Base-by-base conservation (phyloP, 345 rosid genomes). In the Cardiospermum halicacabum region DNA sequence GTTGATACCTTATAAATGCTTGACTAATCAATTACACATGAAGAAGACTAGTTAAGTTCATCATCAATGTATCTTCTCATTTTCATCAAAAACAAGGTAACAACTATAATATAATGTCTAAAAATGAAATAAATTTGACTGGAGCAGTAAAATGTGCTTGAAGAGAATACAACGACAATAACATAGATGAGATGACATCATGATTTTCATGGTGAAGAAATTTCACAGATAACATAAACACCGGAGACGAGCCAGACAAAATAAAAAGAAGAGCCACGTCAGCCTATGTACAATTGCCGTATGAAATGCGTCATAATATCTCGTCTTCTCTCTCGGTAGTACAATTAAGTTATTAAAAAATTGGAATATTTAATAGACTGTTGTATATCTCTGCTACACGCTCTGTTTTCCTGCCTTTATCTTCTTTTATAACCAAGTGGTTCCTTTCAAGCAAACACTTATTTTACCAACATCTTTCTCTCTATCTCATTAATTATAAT, bases 391-490 rank as follows among this genome's bases (percentile, higher is more conserved):
- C 25, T 60, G 30, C n/a, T 18, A 18, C 51, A 47, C 51, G 51
- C 13, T 25, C 65, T 60, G 51, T 1, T 16, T 2, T 2, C 63
- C 32, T 21, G 18, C 32, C 49, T 16, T 24, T 13, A 25, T 45
- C 21, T 40, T 47, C 63, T 3, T 12, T n/a, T 49, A 36, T 34
- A 58, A 45, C 66, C 65, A 55, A 75, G 76, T 43, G 57, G 86
- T 79, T 85, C 45, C 85, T 83, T 85, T 53, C 85, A 86, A 86
- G 82, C 88, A 81, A 85, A 55, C 67, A 47, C 62, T 42, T 69
- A 1, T 57, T n/a, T 56, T 6, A 32, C 15, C 2, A 40, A 40
- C 15, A 40, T 13, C 0, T 12, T 18, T 40, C 39, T 2, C 47
- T 39, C 2, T 39, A 9, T 39, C 3, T 34, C 10, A 34, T 5